Evolutionary conservation across 345 rosid genomes (phyloP).

Genomic region (Syzygium aqueum): DNA sequence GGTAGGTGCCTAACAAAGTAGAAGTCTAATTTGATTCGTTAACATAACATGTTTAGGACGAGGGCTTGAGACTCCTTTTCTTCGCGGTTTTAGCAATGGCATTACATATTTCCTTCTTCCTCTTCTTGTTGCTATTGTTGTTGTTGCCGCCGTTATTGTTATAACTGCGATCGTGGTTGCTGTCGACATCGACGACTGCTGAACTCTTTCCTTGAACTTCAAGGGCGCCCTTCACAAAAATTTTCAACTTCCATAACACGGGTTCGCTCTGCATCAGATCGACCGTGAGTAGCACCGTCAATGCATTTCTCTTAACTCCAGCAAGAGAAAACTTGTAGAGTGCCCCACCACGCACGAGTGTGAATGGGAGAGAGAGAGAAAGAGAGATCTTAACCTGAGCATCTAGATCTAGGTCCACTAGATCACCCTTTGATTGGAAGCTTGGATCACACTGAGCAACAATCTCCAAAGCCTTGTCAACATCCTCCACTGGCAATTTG

Average conservation of each 20-base stretch:
- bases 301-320: not conserved
- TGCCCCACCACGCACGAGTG: not conserved
- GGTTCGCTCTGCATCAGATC: conserved; percentile 6
- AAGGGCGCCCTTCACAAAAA: conserved; percentile 4
- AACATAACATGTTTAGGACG: conserved; percentile 12
- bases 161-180: not conserved
- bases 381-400: conserved; percentile 30
- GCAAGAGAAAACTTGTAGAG: not conserved
- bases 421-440: conserved; percentile 50
- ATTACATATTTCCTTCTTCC: conserved; percentile 37
- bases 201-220: conserved; percentile 4
- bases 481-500: conserved; percentile 56
- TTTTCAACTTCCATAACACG: conserved; percentile 8
- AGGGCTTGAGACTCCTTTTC: conserved; percentile 36
- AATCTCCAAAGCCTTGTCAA: conserved; percentile 58
- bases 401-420: conserved; percentile 75
- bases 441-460: conserved; percentile 59
- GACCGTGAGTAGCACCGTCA: not conserved
- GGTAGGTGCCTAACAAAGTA: not conserved
- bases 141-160: not conserved
- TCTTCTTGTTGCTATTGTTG: conserved; percentile 14
- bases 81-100: conserved; percentile 34
- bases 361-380: not conserved
- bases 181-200: not conserved
- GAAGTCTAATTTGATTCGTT: not conserved